Base-by-base conservation (phyloP, 192 early-diverging fungal genomes). In the Chytriomyces hyalinus region DNA sequence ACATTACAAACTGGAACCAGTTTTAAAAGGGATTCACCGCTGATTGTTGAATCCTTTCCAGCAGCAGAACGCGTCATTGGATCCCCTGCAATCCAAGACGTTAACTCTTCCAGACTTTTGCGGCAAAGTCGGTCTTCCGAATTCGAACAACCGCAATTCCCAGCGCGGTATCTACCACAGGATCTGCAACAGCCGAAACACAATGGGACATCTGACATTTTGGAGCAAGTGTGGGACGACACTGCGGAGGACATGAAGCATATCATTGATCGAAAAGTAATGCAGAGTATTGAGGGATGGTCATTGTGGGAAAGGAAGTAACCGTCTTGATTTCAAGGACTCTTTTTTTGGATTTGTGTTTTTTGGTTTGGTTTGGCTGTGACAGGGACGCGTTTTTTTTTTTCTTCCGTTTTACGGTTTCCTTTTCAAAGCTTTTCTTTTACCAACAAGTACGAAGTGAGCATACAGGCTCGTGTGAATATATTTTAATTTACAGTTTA, bases 251-350 rank as follows among this genome's bases (percentile, higher is more conserved):
- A 17, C 10, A 64, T 64, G 17, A 26, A 64, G 17, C n/a, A 64
- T 15, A 24, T 64, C n/a, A 64, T 64, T 64, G 62, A 64, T 11
- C 62, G 62, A 26, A 64, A 64, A 28, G 62, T 64, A 26, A 64
- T 64, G 62, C 2, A 64, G 62, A 64, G 62, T 64, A 24, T 64
- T 17, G 62, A 64, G 17, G 62, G 62, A 11, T 64, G 62, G 62
- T 22, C 13, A 24, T 17, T 64, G n/a, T 64, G 62, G 62, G 62
- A 64, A 11, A 17, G 20, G 53, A 57, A 36, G 1, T 36, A 36
- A 36, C 36, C 36, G 36, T 36, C 36, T 36, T 36, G 36, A 36
- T 36, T 36, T 36, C 36, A 36, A 36, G 36, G 36, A 36, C 36
- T 36, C 36, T 36, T 36, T 36, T 36, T 36, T 26, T 26, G 24